Evolutionary conservation across 2,329 filamentous ascomycete genomes (phyloP).

Genomic region (Lachnellula subtilissima): DNA sequence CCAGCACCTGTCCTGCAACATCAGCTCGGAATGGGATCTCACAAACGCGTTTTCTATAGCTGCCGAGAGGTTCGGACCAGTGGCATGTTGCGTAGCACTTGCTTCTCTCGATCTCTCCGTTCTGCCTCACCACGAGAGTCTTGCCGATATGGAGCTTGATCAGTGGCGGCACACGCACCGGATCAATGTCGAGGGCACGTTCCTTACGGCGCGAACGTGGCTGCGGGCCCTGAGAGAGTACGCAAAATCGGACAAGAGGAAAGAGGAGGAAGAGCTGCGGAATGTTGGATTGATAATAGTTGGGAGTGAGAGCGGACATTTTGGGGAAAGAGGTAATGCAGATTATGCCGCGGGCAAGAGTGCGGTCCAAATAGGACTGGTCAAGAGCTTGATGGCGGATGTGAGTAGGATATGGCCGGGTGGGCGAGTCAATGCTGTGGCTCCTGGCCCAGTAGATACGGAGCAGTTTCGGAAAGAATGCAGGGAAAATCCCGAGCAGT

Average conservation of each 20-base stretch:
- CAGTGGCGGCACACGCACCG: slow-evolving; percentile 38
- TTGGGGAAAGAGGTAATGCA: slow-evolving; percentile 39
- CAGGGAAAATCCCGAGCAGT: slow-evolving; percentile 34
- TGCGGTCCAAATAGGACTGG: slow-evolving; percentile 40
- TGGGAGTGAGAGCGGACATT: slow-evolving; percentile 41
- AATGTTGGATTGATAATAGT: slow-evolving; percentile 42
- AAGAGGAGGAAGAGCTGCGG: slow-evolving; percentile 16
- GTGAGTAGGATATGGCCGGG: slow-evolving; percentile 33
- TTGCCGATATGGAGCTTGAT: slow-evolving; percentile 37
- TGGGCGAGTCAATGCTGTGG: slow-evolving; percentile 41
- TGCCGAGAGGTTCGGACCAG: slow-evolving; percentile 20
- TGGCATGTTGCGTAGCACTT: slow-evolving; percentile 39
- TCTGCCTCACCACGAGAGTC: slow-evolving; percentile 34
- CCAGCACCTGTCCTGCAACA: slow-evolving; percentile 35
- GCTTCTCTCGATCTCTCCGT: slow-evolving; percentile 41
- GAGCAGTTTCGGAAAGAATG: slow-evolving; percentile 39
- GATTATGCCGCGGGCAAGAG: slow-evolving; percentile 43
- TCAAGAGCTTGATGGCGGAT: slow-evolving; percentile 39
- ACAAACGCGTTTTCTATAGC: slow-evolving; percentile 28
- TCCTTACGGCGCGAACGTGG: slow-evolving; percentile 40
- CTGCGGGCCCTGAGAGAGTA: slow-evolving; percentile 32
- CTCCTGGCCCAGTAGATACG: slow-evolving; percentile 43
- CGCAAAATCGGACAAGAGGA: slow-evolving; percentile 16
- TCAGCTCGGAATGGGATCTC: slow-evolving; percentile 33
- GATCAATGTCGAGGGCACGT: slow-evolving; percentile 41